Base-by-base conservation (phyloP, 2,329 filamentous ascomycete species). In the Trichoderma pleuroti region DNA sequence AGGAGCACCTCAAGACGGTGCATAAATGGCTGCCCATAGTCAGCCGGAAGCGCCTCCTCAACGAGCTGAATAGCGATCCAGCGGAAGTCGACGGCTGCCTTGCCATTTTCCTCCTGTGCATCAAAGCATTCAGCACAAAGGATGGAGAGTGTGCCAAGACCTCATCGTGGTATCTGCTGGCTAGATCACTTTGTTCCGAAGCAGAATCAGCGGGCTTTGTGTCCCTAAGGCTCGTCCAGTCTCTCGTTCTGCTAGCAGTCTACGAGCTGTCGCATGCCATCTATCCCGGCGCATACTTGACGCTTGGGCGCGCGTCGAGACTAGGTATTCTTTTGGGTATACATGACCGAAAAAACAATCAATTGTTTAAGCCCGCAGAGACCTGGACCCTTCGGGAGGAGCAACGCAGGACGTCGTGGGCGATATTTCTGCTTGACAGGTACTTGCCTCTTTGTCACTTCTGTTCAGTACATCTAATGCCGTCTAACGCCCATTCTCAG, bases 331-430 rank as follows among this genome's bases (percentile, higher is more conserved):
- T 68, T 12, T 5, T 68, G 5, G 65, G 65, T 9, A 10, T 68
- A 9, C 52, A 68, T 4, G 65, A 68, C 10, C 24, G 65, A 16
- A 68, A 68, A 54, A 68, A 68, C 36, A 68, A 68, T 30, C 28
- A 61, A 18, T 21, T 68, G 16, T 68, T 68, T 11, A 68, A 68
- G 30, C 16, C 56, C 1, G 66, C 66, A 4, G 66, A 68, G 14
- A 68, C 66, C 9, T 68, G 66, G 66, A 68, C 66, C 1, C 56
- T 68, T 60, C 56, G 66, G 12, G 66, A 68, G 30, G 66, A 68
- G 30, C 66, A 68, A 30, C 66, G 66, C 56, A 42, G 66, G 28
- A 68, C 66, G 28, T 68, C 56, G 56, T 68, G 66, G 66, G 30
- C 34, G 12, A 61, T 68, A 26, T 68, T 60, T 32, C 4, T 68